These are phyloP conservation scores for Trypanosomatidae sp. DNA, from an alignment of 208 protist genomes.

Conservation along the genomic window DNA sequence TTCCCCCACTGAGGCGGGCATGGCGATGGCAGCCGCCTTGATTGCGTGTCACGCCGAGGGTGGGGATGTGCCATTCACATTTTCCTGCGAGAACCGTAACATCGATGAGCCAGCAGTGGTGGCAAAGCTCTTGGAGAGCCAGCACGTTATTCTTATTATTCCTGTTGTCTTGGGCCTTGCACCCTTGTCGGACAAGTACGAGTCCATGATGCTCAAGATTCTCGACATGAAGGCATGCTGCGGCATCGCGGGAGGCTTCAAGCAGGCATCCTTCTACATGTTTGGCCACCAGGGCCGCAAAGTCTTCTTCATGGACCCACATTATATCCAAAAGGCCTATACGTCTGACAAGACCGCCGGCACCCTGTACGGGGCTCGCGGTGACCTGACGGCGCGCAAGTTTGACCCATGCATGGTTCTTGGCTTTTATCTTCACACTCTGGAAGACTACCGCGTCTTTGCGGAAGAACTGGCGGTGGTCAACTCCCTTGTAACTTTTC, in stretches of 20 bases:
- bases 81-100: conserved; percentile 33
- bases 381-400: conserved; percentile 4
- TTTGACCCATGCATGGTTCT: conserved; percentile 60
- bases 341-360: conserved; percentile 32
- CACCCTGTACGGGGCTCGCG: conserved; percentile 5
- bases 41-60: conserved; percentile 13
- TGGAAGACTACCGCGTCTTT: conserved; percentile 42
- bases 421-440: conserved; percentile 58
- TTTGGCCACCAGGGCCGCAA: conserved; percentile 57
- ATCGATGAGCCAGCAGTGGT: conserved; percentile 25
- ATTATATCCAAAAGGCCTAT: conserved; percentile 71
- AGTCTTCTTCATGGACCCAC: conserved; percentile 73
- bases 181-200: conserved; percentile 45
- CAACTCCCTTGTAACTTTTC: conserved; percentile 46
- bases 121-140: conserved; percentile 18
- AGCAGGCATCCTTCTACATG: conserved; percentile 48
- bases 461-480: conserved; percentile 29
- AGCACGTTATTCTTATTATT: conserved; percentile 58
- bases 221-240: conserved; percentile 53
- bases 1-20: conserved; percentile 46
- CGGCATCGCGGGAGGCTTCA: conserved; percentile 58
- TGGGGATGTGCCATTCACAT: conserved; percentile 33
- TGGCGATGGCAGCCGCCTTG: conserved; percentile 33
- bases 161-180: conserved; percentile 58
- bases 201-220: conserved; percentile 32